phyloP scores from a whole-genome alignment of 169 alveolate genomes.

The Plasmodium malariae region DNA sequence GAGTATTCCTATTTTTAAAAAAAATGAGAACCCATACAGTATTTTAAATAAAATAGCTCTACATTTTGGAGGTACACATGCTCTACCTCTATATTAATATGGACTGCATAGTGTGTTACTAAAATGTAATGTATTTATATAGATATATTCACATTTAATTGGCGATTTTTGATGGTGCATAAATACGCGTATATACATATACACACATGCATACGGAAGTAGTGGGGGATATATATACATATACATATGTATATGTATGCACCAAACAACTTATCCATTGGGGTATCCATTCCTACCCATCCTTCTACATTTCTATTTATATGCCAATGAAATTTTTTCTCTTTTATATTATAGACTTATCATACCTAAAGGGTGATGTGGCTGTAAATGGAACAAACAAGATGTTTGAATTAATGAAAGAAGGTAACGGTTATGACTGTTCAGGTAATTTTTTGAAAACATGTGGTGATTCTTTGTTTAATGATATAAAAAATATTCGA shows the following conservation, averaged over 20 bases:
- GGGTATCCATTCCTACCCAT: too few relatives aligned
- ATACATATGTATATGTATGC: neutral
- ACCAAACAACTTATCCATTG: too few relatives aligned
- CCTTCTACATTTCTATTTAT: neutral
- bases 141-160: neutral
- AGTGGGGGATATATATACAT: neutral
- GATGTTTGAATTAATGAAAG: conserved; percentile 51
- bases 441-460: conserved; percentile 75
- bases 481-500: conserved; percentile 40
- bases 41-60: conserved; percentile 70
- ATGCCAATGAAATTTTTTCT: neutral
- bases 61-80: conserved; percentile 76
- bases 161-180: neutral
- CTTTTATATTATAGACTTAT: conserved; percentile 22
- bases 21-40: conserved; percentile 45
- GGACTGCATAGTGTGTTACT: neutral
- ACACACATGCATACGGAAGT: neutral
- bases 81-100: neutral
- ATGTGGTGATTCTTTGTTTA: conserved; percentile 55
- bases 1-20: conserved; percentile 67
- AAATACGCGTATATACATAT: neutral
- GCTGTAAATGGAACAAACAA: conserved; percentile 70
- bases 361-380: conserved; percentile 73
- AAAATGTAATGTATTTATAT: neutral
- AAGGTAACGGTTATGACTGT: conserved; percentile 78